Evolutionary conservation across 345 rosid species (phyloP).

Genomic region (Psidium friedrichsthalianum): DNA sequence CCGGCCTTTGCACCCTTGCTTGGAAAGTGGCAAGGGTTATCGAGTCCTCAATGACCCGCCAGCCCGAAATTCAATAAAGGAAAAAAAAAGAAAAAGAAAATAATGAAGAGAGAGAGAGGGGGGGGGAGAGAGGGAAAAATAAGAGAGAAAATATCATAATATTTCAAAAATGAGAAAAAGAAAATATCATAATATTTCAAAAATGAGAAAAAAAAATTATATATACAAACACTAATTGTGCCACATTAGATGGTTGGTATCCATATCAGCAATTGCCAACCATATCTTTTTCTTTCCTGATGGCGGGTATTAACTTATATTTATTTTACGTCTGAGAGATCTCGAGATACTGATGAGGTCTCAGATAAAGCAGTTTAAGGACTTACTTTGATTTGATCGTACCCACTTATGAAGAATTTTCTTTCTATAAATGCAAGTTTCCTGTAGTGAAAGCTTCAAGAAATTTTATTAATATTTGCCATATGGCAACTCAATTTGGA

Average conservation of each 20-base stretch:
- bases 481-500: neutral
- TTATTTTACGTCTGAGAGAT: too few relatives aligned
- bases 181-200: neutral
- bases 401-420: neutral
- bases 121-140: too few relatives aligned
- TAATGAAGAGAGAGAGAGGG: neutral
- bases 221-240: rapidly evolving
- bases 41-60: neutral
- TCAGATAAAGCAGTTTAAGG: too few relatives aligned
- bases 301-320: too few relatives aligned
- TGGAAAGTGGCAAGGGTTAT: neutral
- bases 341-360: too few relatives aligned
- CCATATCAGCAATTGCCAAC: neutral
- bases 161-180: neutral
- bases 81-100: neutral
- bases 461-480: neutral
- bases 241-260: rapidly evolving
- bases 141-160: neutral
- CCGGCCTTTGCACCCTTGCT: neutral
- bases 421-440: neutral
- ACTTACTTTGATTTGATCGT: neutral
- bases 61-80: neutral
- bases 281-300: too few relatives aligned
- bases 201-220: neutral
- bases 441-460: neutral